Conservation (phyloP, 768 basidiomycete species). For the Scleroderma bovista region DNA sequence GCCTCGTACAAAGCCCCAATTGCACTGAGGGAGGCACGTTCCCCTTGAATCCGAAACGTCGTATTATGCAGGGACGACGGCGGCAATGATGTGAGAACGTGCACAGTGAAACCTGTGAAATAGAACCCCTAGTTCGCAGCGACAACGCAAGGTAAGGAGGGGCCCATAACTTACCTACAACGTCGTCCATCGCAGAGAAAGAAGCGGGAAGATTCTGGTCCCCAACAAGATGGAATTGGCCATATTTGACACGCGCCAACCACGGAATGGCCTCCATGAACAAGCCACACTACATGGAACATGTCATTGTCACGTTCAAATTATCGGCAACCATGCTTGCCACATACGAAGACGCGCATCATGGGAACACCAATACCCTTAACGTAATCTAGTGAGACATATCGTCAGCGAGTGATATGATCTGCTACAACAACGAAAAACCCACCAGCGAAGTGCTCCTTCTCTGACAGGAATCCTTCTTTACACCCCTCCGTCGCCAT, state of each 20-base stretch:
- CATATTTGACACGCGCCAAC: slow-evolving; percentile 21
- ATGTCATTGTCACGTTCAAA: background rate
- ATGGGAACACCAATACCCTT: slow-evolving; percentile 28
- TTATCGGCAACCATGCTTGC: background rate
- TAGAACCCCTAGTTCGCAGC: slow-evolving; percentile 1
- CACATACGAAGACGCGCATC: slow-evolving; percentile 28
- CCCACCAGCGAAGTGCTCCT: slow-evolving; percentile 27
- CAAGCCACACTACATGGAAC: slow-evolving; percentile 24
- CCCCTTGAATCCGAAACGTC: slow-evolving; percentile 34
- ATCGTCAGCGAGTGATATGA: too few species aligned
- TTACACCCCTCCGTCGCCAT: slow-evolving; percentile 30
- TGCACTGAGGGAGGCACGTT: slow-evolving; percentile 21
- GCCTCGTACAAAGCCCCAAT: slow-evolving; percentile 26
- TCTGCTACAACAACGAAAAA: too few species aligned
- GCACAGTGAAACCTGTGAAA: slow-evolving; percentile 30
- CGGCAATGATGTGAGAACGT: slow-evolving; percentile 29
- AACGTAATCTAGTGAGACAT: too few species aligned
- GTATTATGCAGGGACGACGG: slow-evolving; percentile 20
- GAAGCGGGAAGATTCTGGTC: slow-evolving; percentile 27
- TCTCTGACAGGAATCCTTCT: slow-evolving; percentile 19
- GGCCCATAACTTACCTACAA: slow-evolving; percentile 30
- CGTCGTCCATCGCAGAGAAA: slow-evolving; percentile 29
- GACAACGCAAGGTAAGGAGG: too few species aligned
- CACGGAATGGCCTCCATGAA: slow-evolving; percentile 29
- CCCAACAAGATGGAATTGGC: slow-evolving; percentile 29